Evolutionary conservation across 164 flowering plant species (phyloP).

Genomic region (Umbellularia californica): DNA sequence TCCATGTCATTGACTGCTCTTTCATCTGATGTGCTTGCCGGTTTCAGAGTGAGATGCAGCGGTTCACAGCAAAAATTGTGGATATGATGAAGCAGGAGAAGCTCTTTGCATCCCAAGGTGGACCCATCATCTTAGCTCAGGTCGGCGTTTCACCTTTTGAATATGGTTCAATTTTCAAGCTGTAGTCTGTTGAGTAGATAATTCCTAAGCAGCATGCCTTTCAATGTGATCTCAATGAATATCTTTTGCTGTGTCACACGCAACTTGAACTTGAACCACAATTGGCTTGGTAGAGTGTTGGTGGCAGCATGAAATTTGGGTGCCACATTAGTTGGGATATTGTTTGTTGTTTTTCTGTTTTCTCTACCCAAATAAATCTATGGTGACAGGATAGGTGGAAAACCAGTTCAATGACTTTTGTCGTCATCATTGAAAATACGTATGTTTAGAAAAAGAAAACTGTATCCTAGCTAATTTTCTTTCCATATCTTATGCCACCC

Average conservation of each 20-base stretch:
- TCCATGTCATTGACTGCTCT: neutral
- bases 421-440: no score
- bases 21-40: neutral
- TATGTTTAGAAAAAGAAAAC: neutral
- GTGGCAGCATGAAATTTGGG: neutral
- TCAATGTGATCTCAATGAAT: neutral
- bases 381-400: neutral
- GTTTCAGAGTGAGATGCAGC: constrained; percentile 82
- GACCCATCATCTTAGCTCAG: constrained; percentile 99
- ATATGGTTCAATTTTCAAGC: neutral
- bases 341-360: no score
- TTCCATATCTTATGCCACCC: neutral
- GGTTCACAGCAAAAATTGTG: constrained; percentile 82
- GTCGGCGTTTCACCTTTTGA: constrained; percentile 25
- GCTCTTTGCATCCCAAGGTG: constrained; percentile 96
- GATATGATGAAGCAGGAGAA: constrained; percentile 84
- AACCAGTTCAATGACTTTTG: neutral
- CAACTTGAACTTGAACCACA: neutral
- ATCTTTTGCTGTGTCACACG: neutral
- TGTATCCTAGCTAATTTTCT: neutral
- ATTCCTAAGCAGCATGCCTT: neutral
- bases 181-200: neutral
- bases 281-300: neutral
- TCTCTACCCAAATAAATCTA: neutral
- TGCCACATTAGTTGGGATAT: neutral